Evolutionary conservation across 2,329 filamentous ascomycete genomes (phyloP), one percentile per base, ranked within the genome.

Genomic region (Alternaria angustiovoidea): DNA sequence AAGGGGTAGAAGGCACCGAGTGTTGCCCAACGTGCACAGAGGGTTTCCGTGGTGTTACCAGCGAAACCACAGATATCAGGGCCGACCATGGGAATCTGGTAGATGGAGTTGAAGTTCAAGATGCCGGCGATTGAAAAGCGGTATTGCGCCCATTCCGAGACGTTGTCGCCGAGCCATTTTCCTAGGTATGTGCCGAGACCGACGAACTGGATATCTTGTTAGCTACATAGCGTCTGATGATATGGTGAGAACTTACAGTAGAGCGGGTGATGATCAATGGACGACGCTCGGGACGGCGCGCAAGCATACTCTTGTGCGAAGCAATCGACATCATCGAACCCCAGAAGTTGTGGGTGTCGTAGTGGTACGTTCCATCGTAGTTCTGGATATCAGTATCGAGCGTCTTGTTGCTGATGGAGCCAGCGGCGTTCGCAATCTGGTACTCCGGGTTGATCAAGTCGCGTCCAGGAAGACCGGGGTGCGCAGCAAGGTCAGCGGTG

Each of bases 301-400:
- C 78, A 8, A 87, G 76, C 89, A 93, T 90, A 2, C 91, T 89
- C n/a, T 84, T 78, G 52, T 86, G 84, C 0, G 89, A 90, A 9
- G 86, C 80, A 20, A 84, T 80, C 1, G 88, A 90, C 91, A 93
- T 93, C 87, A 92, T 83, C 62, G 86, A 85, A 1, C 91, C 91
- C 75, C 91, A 93, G 3, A 93, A 79, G 66, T 93, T 93, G 73
- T 94, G 91, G 0, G 87, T 90, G 65, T 93, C 91, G 69, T 91
- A 92, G 76, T 91, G 87, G 22, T 84, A 82, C 32, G 89, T 78
- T 0, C 89, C 90, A 56, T 89, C 88, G 34, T 87, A 83, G 72
- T 92, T 89, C 18, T 89, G 82, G 18, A 92, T 77, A 69, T 91
- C 84, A 0, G 90, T 91, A 65, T 88, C 82, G 57, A 91, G 84